phyloP scores from a whole-genome alignment of 2,329 filamentous ascomycete species.

The Didymella glomerata region DNA sequence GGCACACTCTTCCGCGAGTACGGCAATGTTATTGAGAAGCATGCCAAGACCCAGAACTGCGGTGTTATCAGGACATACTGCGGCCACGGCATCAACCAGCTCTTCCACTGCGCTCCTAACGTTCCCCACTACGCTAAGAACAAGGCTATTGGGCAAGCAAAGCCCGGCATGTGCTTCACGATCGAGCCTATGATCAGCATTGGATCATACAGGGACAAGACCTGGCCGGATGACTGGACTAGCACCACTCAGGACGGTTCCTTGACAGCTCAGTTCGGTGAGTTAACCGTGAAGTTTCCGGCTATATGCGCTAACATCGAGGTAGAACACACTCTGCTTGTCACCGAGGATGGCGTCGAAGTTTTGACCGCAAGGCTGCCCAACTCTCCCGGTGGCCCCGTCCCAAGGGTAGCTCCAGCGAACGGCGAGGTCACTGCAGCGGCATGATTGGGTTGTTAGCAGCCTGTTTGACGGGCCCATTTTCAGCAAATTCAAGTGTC shows the following conservation, averaged over 20 bases:
- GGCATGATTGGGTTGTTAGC: conserved; percentile 13
- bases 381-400: conserved; percentile 77
- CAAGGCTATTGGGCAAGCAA: conserved; percentile 92
- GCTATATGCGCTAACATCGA: conserved; percentile 8
- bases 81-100: conserved; percentile 90
- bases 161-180: conserved; percentile 97
- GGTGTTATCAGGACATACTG: conserved; percentile 96
- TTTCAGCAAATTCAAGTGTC: neutral
- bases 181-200: conserved; percentile 99
- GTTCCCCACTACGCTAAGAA: conserved; percentile 98
- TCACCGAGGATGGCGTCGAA: conserved; percentile 84
- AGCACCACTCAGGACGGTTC: conserved; percentile 91
- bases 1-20: conserved; percentile 92
- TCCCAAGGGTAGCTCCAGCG: conserved; percentile 62
- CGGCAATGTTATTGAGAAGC: conserved; percentile 93
- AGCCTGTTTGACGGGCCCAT: conserved; percentile 1
- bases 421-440: conserved; percentile 39
- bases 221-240: conserved; percentile 99
- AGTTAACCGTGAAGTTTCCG: conserved; percentile 39
- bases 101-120: conserved; percentile 94
- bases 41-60: conserved; percentile 84
- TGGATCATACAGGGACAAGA: conserved; percentile 89
- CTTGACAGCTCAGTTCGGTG: conserved; percentile 90
- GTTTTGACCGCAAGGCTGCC: conserved; percentile 76
- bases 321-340: conserved; percentile 80